Base-by-base conservation (phyloP, 2,329 filamentous ascomycete genomes). In the Colletotrichum kahawae region DNA sequence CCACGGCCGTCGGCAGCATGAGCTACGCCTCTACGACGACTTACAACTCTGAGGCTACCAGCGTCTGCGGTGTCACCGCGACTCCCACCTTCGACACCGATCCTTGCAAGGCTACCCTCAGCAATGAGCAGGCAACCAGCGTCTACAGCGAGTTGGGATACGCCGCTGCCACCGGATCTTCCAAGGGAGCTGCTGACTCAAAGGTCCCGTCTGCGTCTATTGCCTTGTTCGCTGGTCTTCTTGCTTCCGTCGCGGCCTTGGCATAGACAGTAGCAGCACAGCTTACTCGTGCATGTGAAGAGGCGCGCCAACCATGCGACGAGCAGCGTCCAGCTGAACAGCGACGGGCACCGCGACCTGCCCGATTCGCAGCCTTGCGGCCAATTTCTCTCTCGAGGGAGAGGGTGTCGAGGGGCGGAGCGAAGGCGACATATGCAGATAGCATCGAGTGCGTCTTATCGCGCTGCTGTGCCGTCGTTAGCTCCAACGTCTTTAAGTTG, bases 21-120 rank as follows among this genome's bases (percentile, higher is more conserved):
- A 75, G 75, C 67, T 76, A 75, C 64, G 67, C 71, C 13, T 70
- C 71, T 21, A 71, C 72, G 14, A 76, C 75, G 34, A 76, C 75
- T 6, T 76, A 67, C 67, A 51, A 76, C 62, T 71, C 71, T 14
- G 71, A 71, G 43, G 57, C 73, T 18, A 74, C 75, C 38, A 77
- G 73, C 36, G 73, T 71, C 18, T 77, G 75, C 29, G 75, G 27
- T 24, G 75, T 77, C 48, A 77, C 75, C 7, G 75, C 75, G 13
- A 69, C 68, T 6, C 43, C 75, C 24, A 77, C 75, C 5, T 73
- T 76, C 65, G 73, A 76, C 29, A 18, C 69, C 4, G 64, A 77
- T 51, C 73, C 75, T 16, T 77, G 75, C 54, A 65, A 56, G 14
- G 75, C 75, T 12, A 77, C 75, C 16, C 36, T 72, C 27, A 60